A percentile compares a stretch with the other conserved stretches of the same genome.
Conservation (phyloP, 164 flowering plant genomes). For the Akebia trifoliata region DNA sequence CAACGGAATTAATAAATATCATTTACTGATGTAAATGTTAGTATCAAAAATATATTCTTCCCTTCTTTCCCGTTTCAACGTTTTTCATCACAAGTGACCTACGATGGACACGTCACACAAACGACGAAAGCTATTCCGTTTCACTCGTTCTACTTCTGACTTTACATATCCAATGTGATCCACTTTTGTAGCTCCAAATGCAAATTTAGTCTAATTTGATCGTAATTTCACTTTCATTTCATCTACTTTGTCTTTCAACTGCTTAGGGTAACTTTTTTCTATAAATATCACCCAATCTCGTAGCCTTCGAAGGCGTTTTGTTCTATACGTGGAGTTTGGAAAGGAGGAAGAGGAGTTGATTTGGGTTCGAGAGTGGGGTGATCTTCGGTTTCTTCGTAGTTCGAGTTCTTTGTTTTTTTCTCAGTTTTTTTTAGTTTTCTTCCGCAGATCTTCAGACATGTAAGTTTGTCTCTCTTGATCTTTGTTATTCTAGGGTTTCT, state of each 20-base stretch:
- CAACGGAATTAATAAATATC: too few species aligned
- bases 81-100: too few species aligned
- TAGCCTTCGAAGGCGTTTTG: conserved; percentile 1
- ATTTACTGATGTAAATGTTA: too few species aligned
- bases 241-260: conserved; percentile 3
- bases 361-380: neutral
- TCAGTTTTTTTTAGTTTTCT: neutral
- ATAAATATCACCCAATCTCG: conserved; percentile 24
- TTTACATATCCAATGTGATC: too few species aligned
- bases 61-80: too few species aligned
- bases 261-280: conserved; percentile 9
- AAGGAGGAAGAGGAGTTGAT: neutral
- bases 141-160: conserved; percentile 3
- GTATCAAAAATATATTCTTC: too few species aligned
- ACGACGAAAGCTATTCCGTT: too few species aligned
- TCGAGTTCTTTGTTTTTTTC: neutral
- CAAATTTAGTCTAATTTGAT: conserved; percentile 20
- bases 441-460: neutral
- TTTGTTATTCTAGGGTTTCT: neutral
- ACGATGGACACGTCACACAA: too few species aligned
- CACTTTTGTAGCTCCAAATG: too few species aligned
- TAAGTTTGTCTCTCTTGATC: conserved; percentile 7
- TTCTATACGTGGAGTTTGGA: conserved; percentile 5
- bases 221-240: conserved; percentile 33
- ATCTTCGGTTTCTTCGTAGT: neutral